A percentile compares a stretch with the other conserved stretches of the same genome.
Evolutionary conservation across 1,139 yeast genomes (phyloP).

Genomic region (Lodderomyces margitis): DNA sequence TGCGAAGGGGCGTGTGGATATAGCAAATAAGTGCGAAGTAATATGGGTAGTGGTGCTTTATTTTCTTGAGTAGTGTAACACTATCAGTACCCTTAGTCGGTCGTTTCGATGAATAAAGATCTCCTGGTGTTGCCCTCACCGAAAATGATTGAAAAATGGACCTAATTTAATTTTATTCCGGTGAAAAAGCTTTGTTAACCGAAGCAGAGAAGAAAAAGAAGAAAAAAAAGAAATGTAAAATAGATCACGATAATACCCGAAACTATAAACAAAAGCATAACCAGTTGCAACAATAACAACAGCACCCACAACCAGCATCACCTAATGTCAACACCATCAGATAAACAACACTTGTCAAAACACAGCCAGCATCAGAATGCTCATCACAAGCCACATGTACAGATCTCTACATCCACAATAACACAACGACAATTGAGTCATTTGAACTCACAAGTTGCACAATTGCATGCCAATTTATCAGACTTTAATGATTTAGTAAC

Average conservation of each 20-base stretch:
- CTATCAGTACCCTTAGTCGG: background rate
- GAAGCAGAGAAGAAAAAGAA: background rate
- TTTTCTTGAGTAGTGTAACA: no score
- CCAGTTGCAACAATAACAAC: no score
- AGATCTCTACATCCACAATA: constrained; percentile 6
- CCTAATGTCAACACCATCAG: background rate
- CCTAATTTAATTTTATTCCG: background rate
- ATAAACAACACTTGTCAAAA: background rate
- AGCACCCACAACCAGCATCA: background rate
- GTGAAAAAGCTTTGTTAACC: background rate
- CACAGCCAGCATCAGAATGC: background rate
- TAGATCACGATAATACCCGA: constrained; percentile 1
- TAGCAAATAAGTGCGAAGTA: no score
- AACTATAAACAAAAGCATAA: constrained; percentile 2
- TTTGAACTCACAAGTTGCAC: constrained; percentile 61
- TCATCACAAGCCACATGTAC: background rate
- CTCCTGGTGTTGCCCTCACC: no score
- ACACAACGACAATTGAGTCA: constrained; percentile 55
- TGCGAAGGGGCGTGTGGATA: no score
- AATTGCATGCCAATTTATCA: constrained; percentile 55
- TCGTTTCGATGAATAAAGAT: background rate
- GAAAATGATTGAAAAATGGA: no score
- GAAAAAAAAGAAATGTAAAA: background rate
- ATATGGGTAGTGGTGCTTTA: no score
- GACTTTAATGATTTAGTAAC: constrained; percentile 56